Evolutionary conservation across 495 filamentous ascomycete genomes (phyloP).

Genomic region (Xylaria curta): DNA sequence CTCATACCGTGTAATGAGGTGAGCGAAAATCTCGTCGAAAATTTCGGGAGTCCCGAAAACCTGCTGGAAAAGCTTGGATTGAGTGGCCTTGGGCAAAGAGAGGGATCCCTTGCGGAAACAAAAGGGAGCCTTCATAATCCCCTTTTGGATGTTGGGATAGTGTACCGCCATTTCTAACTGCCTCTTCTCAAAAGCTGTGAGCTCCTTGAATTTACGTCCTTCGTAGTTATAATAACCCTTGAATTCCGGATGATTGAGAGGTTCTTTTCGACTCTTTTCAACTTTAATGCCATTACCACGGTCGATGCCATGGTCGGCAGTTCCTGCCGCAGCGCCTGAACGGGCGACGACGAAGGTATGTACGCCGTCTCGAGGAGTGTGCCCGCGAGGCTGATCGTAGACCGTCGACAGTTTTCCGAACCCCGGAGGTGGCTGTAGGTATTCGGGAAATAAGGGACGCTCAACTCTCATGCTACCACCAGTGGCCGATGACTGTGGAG

Average conservation of each 20-base stretch:
- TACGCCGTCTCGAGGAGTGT: background rate
- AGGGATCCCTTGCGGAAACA: conserved; percentile 18
- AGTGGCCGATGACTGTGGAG: background rate
- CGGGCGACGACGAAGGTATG: background rate
- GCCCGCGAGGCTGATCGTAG: background rate
- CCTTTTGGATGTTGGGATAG: conserved; percentile 26
- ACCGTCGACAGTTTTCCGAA: conserved; percentile 2
- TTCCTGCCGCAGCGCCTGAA: background rate
- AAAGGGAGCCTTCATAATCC: conserved; percentile 30
- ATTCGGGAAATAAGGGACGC: background rate
- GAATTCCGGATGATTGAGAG: conserved; percentile 22
- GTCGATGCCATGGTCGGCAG: conserved; percentile 25
- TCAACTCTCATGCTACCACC: background rate
- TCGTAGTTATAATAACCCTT: conserved; percentile 26
- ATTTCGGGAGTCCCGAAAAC: conserved; percentile 30
- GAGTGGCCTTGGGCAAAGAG: background rate
- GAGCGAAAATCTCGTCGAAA: conserved; percentile 7
- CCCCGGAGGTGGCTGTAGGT: background rate
- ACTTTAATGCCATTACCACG: conserved; percentile 20
- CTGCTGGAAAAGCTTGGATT: background rate
- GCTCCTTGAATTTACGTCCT: background rate
- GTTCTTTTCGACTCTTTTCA: conserved; percentile 25
- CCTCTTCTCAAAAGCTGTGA: background rate
- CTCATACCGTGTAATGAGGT: conserved; percentile 28
- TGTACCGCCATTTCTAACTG: conserved; percentile 19